A percentile compares a stretch with the other conserved stretches of the same genome.
These are phyloP conservation scores for Kwoniella shivajii DNA, from an alignment of 1,284 basidiomycete species.

Conservation along the genomic window DNA sequence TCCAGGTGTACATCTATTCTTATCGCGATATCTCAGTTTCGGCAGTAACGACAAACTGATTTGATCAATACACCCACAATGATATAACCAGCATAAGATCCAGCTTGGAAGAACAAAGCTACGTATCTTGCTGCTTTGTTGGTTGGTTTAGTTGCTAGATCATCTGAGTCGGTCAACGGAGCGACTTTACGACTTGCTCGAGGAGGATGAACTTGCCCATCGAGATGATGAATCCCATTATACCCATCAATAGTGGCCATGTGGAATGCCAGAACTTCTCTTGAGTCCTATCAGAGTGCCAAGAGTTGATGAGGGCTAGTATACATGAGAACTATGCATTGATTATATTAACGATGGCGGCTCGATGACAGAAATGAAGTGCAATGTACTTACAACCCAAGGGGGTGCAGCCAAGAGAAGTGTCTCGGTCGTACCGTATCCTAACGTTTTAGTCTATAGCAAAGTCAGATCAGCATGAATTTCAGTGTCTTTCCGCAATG, in stretches of 20 bases:
- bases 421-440: slow-evolving; percentile 61
- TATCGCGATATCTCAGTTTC: neutral
- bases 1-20: slow-evolving; percentile 34
- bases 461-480: neutral
- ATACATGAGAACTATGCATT: slow-evolving; percentile 60
- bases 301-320: slow-evolving; percentile 61
- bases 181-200: neutral
- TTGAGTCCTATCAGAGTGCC: slow-evolving; percentile 64
- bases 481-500: neutral
- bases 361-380: neutral
- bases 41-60: neutral
- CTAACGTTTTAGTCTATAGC: slow-evolving; percentile 61
- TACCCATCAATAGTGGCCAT: slow-evolving; percentile 56
- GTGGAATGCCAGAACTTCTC: slow-evolving; percentile 62
- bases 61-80: slow-evolving; percentile 18
- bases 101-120: slow-evolving; percentile 41
- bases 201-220: slow-evolving; percentile 13
- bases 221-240: slow-evolving; percentile 22
- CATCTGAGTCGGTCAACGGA: neutral
- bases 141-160: slow-evolving; percentile 19
- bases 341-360: neutral
- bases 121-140: slow-evolving; percentile 40
- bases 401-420: slow-evolving; percentile 31
- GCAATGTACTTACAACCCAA: slow-evolving; percentile 25
- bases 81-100: slow-evolving; percentile 32